Evolutionary conservation across 331 rosid genomes (phyloP), one percentile per base, ranked within the genome.

Genomic region (Malus hybrid): DNA sequence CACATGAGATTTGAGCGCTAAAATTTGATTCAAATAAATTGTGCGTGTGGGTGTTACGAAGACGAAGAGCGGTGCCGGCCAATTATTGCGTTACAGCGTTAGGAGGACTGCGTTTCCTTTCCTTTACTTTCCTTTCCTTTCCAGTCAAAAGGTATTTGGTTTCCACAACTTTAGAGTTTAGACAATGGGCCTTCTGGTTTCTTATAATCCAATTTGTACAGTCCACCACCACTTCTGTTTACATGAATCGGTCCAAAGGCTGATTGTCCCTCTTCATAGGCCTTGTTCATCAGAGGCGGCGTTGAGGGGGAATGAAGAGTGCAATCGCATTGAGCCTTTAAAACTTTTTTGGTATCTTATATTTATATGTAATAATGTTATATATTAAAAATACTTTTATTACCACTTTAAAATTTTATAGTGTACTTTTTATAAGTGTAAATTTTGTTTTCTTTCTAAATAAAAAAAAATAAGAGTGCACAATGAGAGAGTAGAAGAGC

Each of bases 1-100:
- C 52, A 66, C 83, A 60, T 84, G 11, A 50, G 50, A 26, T 81
- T 79, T 77, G 82, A 73, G 87, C 92, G 92, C 92, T 77, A 80
- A 80, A 81, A 78, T 32, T 66, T 61, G 12, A 78, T 80, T 87
- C 83, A 77, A 86, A 80, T 69, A 33, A 26, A 24, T 20, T n/a
- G 72, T 58, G 53, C 13, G 52, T 6, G 16, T 22, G 63, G 13
- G 46, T 34, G 29, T 10, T n/a, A 19, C 18, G 11, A 50, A 50
- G 56, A 5, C 12, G 46, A 0, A 15, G 34, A 53, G 61, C 46
- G 55, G 36, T 24, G 9, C 61, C 70, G 29, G 9, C 61, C 70
- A 44, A 46, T 74, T 74, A 63, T 63, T 63, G 61, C 46, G 70
- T 62, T 42, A 62, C 62, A 7, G 69, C 39, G 76, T 12, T 29